phyloP scores from a whole-genome alignment of 495 filamentous ascomycete genomes.

The Daldinia concentrica region DNA sequence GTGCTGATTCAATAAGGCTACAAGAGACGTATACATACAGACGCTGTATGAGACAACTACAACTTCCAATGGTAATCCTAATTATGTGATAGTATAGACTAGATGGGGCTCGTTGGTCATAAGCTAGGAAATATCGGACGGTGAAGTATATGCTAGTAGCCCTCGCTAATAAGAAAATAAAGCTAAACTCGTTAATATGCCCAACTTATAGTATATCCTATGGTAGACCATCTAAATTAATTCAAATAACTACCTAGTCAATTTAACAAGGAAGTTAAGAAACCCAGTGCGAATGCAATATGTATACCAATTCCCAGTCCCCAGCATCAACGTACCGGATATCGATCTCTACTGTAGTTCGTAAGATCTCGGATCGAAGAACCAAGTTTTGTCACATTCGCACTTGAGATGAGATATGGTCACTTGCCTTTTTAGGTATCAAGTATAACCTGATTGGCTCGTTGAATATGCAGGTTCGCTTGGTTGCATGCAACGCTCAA shows the following conservation, averaged over 20 bases:
- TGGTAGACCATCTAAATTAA: background rate
- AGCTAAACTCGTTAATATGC: too few relatives aligned
- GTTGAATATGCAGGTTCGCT: conserved; percentile 28
- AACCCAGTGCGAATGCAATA: background rate
- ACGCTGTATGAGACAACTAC: too few relatives aligned
- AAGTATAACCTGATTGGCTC: conserved; percentile 31
- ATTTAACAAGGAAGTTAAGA: background rate
- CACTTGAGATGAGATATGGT: conserved; percentile 8
- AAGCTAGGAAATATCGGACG: background rate
- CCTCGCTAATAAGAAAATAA: too few relatives aligned
- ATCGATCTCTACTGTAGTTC: conserved; percentile 1
- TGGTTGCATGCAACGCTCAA: conserved; percentile 9
- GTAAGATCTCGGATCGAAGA: conserved; percentile 11
- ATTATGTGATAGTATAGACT: too few relatives aligned
- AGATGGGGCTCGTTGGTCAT: too few relatives aligned
- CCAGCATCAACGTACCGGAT: background rate
- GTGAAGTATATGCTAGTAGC: background rate
- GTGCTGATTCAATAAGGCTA: too few relatives aligned
- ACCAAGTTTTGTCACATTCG: conserved; percentile 1
- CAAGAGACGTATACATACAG: too few relatives aligned
- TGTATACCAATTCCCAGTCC: background rate
- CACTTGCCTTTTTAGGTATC: conserved; percentile 38
- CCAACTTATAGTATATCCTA: too few relatives aligned
- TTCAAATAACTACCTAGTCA: background rate
- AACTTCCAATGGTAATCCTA: too few relatives aligned